Conservation (phyloP, 257 asterid genomes). For the Nicotiana undulata region DNA sequence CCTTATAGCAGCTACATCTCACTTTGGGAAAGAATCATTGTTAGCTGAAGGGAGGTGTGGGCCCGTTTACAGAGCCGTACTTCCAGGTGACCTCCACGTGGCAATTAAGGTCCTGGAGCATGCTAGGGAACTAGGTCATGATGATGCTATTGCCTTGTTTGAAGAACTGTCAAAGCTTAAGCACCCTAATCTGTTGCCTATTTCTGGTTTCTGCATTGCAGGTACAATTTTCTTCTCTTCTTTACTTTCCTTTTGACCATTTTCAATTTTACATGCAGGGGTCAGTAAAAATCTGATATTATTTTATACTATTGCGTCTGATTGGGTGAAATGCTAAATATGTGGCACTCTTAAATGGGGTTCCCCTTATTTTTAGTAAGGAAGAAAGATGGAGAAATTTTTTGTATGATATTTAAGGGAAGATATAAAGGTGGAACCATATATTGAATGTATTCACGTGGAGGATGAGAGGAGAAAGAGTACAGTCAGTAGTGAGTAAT, state of each 20-base stretch:
- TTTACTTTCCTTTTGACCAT: neutral
- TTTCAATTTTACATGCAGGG: no score
- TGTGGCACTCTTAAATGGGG: neutral
- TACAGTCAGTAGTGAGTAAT: neutral
- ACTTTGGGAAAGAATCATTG: constrained; percentile 83
- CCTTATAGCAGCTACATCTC: constrained; percentile 79
- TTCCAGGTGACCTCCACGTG: constrained; percentile 94
- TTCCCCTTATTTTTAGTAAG: neutral
- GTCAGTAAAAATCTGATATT: no score
- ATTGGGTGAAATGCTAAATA: no score
- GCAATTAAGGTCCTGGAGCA: constrained; percentile 85
- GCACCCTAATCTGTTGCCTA: constrained; percentile 72
- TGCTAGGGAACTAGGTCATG: constrained; percentile 44
- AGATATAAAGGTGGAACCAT: neutral
- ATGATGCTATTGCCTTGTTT: constrained; percentile 62
- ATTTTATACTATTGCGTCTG: no score
- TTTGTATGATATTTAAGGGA: neutral
- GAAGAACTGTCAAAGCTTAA: constrained; percentile 64
- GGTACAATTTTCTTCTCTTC: constrained; percentile 30
- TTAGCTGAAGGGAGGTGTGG: constrained; percentile 83
- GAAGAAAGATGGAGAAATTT: neutral
- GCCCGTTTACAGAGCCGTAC: constrained; percentile 86
- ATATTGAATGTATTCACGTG: constrained; percentile 69
- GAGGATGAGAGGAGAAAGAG: constrained; percentile 4
- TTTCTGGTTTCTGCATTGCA: constrained; percentile 89